Base-by-base conservation (phyloP, 768 basidiomycete genomes). In the Tremella yokohamensis region DNA sequence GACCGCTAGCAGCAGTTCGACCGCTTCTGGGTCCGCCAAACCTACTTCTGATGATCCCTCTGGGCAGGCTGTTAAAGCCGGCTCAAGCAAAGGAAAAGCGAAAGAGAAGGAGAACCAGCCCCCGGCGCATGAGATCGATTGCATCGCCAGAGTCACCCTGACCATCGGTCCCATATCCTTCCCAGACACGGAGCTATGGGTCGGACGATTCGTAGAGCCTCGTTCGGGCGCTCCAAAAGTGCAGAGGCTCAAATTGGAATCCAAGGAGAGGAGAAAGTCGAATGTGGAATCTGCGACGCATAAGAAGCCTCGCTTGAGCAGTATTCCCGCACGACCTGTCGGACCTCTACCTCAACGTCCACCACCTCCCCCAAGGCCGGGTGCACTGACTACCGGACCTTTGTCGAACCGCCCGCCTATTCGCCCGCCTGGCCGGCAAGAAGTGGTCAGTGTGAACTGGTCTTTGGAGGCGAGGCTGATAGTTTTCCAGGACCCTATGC, bases 161-260 rank as follows among this genome's bases (percentile, higher is more conserved):
- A 50, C 62, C 0, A 54, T 73, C 20, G 71, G 71, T 42, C 64
- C 68, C 3, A 64, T 73, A 18, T 66, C 66, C 11, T 73, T 56
- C 45, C 64, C 66, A 2, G 68, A 61, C n/a, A 67, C 66, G n/a
- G 68, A 69, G 44, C 47, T 73, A 6, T 73, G 71, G 71, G 61
- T 70, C n/a, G 71, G 71, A 8, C 38, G 66, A 38, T 73, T 73
- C 58, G 71, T 73, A 2, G 61, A 68, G 42, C 64, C 68, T 4
- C 44, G 63, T 39, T 37, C 57, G 13, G 60, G 51, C 1, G 19
- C 38, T 15, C 56, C 55, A 16, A 71, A 62, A 49, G 48, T 34
- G 25, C 26, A 34, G 29, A 34, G 29, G 29, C 4, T 34, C 29
- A 57, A 55, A 54, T 49, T 49, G 51, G 45, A 57, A 4, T 39